A percentile compares a stretch with the other conserved stretches of the same genome.
Conservation (phyloP, 768 basidiomycete species). For the Boletus insuetus region DNA sequence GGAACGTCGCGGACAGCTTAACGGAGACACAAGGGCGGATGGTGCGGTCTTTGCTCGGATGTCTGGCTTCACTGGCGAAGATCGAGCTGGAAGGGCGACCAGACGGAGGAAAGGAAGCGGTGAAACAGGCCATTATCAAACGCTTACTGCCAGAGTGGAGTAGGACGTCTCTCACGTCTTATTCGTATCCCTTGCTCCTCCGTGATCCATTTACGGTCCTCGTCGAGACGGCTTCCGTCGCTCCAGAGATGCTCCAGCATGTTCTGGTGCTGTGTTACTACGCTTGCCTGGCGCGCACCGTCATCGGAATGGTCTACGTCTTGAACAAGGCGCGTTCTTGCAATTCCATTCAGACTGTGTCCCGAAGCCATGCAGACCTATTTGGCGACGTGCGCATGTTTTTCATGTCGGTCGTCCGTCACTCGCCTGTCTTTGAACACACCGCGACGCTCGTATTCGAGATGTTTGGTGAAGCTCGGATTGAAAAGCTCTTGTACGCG, state of each 20-base stretch:
- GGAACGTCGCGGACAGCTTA: slow-evolving; percentile 56
- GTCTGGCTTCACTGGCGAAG: slow-evolving; percentile 61
- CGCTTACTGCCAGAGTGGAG: slow-evolving; percentile 91
- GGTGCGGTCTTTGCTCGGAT: slow-evolving; percentile 72
- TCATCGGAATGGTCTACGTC: slow-evolving; percentile 81
- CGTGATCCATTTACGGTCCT: slow-evolving; percentile 90
- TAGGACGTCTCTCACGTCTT: slow-evolving; percentile 75
- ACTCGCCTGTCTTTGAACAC: slow-evolving; percentile 85
- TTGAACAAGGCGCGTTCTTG: slow-evolving; percentile 68
- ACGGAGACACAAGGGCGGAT: slow-evolving; percentile 76
- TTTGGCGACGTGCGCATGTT: slow-evolving; percentile 88
- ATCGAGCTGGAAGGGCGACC: slow-evolving; percentile 67
- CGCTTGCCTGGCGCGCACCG: slow-evolving; percentile 81
- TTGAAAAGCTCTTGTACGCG: slow-evolving; percentile 82
- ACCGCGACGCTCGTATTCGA: slow-evolving; percentile 78
- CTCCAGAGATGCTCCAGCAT: slow-evolving; percentile 86
- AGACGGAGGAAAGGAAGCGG: slow-evolving; percentile 73
- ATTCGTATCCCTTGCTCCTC: slow-evolving; percentile 81
- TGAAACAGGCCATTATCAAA: slow-evolving; percentile 85
- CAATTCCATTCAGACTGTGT: slow-evolving; percentile 41
- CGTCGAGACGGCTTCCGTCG: slow-evolving; percentile 85
- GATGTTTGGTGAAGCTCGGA: slow-evolving; percentile 76
- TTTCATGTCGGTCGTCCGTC: slow-evolving; percentile 87
- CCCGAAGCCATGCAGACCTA: slow-evolving; percentile 60
- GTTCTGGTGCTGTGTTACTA: slow-evolving; percentile 90